phyloP scores from a whole-genome alignment of 495 filamentous ascomycete genomes.

The Podospora appendiculata region DNA sequence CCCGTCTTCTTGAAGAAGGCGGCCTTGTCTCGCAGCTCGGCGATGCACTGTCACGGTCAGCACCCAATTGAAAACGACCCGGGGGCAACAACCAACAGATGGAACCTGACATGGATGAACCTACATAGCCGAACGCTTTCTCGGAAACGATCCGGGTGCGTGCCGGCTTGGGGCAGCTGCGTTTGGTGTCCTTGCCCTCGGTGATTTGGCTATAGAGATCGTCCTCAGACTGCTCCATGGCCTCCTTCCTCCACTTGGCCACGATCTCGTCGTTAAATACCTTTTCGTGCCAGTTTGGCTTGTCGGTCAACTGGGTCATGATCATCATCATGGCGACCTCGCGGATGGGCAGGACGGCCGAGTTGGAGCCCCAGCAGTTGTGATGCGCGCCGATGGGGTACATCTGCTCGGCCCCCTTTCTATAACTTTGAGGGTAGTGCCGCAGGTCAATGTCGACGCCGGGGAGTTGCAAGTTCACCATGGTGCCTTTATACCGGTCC shows the following conservation, averaged over 20 bases:
- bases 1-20: conserved; percentile 23
- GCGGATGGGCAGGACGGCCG: too few relatives aligned
- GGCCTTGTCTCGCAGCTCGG: conserved; percentile 44
- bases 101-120: conserved; percentile 16
- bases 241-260: conserved; percentile 30
- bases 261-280: conserved; percentile 43
- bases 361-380: too few relatives aligned
- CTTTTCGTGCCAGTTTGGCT: conserved; percentile 47
- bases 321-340: conserved; percentile 25
- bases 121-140: conserved; percentile 40
- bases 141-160: conserved; percentile 10
- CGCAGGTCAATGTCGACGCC: too few relatives aligned
- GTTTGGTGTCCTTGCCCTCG: background rate
- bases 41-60: conserved; percentile 25
- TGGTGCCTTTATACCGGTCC: too few relatives aligned
- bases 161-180: conserved; percentile 4
- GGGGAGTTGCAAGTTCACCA: too few relatives aligned
- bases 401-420: too few relatives aligned
- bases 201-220: conserved; percentile 20
- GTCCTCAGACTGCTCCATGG: conserved; percentile 16
- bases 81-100: conserved; percentile 2
- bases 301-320: conserved; percentile 33
- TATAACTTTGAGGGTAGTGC: too few relatives aligned
- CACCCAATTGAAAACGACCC: background rate
- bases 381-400: too few relatives aligned